These are phyloP conservation scores for Hypoxylon fuscum DNA, from an alignment of 495 filamentous ascomycete species.

Conservation along the genomic window DNA sequence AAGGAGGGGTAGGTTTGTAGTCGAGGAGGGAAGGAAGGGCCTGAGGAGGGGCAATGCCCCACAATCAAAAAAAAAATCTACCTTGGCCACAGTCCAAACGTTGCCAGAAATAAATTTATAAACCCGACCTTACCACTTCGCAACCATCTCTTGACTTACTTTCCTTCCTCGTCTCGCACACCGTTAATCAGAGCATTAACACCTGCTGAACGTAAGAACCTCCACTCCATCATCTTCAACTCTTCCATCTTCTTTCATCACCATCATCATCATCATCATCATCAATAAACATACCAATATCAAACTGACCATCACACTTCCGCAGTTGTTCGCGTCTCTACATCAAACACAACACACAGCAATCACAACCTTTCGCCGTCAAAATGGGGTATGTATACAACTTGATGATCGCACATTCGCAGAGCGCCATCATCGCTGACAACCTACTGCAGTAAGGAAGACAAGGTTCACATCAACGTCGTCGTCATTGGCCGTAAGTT, in stretches of 20 bases:
- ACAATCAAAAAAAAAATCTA: slow-evolving; percentile 40
- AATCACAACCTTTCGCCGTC: slow-evolving; percentile 20
- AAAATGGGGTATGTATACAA: slow-evolving; percentile 40
- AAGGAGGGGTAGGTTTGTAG: slow-evolving; percentile 43
- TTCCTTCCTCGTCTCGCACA: slow-evolving; percentile 44
- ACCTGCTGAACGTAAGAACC: slow-evolving; percentile 39
- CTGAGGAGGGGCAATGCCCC: slow-evolving; percentile 43
- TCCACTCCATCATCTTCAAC: not conserved
- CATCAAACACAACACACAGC: slow-evolving; percentile 18
- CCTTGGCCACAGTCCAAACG: slow-evolving; percentile 29
- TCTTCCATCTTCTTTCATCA: not conserved
- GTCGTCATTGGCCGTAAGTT: slow-evolving; percentile 97
- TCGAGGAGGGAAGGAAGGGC: slow-evolving; percentile 32
- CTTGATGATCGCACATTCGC: not conserved
- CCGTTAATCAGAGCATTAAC: slow-evolving; percentile 46
- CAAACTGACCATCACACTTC: slow-evolving; percentile 16
- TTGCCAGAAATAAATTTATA: slow-evolving; percentile 38
- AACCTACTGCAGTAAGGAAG: slow-evolving; percentile 74
- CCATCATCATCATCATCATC: not conserved
- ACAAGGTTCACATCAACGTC: slow-evolving; percentile 91
- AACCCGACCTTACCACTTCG: slow-evolving; percentile 37
- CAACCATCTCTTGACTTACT: slow-evolving; percentile 39
- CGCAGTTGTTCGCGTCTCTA: slow-evolving; percentile 27
- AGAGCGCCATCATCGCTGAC: slow-evolving; percentile 30
- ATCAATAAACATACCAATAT: not conserved